Conservation (phyloP, 164 flowering plant genomes). For the Berberis thunbergii region DNA sequence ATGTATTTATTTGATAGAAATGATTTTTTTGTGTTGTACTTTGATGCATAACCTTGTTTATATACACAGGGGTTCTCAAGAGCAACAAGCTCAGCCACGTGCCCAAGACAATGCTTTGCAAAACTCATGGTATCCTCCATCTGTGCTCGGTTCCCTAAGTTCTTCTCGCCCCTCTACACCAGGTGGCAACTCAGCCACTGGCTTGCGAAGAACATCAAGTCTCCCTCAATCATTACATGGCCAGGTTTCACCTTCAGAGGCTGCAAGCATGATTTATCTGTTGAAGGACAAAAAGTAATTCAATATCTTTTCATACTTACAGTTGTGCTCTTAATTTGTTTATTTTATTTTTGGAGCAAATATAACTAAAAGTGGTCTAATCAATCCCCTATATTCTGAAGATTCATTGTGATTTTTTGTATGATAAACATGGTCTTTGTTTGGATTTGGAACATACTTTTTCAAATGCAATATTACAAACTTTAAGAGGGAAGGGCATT, state of each 20-base stretch:
- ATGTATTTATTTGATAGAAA: too few species aligned
- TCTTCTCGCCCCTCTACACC: conserved; percentile 68
- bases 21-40: too few species aligned
- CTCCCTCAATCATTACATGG: conserved; percentile 35
- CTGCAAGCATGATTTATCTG: conserved; percentile 53
- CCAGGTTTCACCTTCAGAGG: conserved; percentile 68
- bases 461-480: too few species aligned
- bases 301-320: neutral
- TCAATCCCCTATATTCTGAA: neutral
- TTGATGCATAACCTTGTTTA: too few species aligned
- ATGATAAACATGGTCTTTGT: too few species aligned
- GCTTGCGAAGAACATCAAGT: conserved; percentile 40
- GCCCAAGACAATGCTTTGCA: conserved; percentile 22
- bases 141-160: conserved; percentile 34
- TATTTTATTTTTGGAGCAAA: neutral
- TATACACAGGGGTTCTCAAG: conserved; percentile 63
- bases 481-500: too few species aligned
- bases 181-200: conserved; percentile 33
- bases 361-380: neutral
- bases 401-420: too few species aligned
- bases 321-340: neutral
- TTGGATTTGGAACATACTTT: too few species aligned
- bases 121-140: conserved; percentile 76
- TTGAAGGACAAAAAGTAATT: conserved; percentile 72
- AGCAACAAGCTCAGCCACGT: conserved; percentile 36